These are phyloP conservation scores for Fusarium buxicola DNA, from an alignment of 2,329 filamentous ascomycete genomes.

Conservation along the genomic window DNA sequence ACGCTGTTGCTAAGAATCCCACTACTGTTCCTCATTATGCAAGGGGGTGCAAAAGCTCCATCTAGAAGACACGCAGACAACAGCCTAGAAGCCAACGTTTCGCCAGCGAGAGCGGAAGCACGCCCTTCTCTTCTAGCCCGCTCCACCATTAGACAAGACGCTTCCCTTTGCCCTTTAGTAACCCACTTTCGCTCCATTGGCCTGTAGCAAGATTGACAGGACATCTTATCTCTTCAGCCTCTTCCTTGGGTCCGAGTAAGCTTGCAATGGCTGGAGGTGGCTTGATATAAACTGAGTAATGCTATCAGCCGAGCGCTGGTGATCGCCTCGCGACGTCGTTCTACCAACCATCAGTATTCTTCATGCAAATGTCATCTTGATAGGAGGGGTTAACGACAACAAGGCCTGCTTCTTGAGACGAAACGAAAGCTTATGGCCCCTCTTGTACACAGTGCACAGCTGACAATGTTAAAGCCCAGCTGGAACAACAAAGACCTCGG, in stretches of 20 bases:
- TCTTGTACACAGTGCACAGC: background rate
- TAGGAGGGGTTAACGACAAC: constrained; percentile 1
- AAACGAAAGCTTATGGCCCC: background rate
- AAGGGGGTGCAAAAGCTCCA: too few relatives aligned
- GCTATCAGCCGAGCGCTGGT: constrained; percentile 21
- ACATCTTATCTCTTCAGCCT: background rate
- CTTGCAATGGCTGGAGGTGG: background rate
- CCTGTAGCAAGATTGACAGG: background rate
- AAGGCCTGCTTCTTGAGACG: too few relatives aligned
- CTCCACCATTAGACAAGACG: constrained; percentile 23
- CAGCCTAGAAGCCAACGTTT: constrained; percentile 4
- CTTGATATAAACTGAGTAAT: background rate
- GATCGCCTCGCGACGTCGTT: constrained; percentile 32
- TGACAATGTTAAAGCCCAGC: background rate
- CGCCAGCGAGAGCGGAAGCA: constrained; percentile 15
- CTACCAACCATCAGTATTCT: constrained; percentile 15
- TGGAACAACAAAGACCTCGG: too few relatives aligned
- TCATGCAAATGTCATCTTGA: background rate
- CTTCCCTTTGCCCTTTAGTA: background rate
- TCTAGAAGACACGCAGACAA: constrained; percentile 15
- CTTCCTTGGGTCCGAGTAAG: background rate
- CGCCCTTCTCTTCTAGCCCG: constrained; percentile 22
- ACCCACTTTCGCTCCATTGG: background rate
- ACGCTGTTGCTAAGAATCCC: constrained; percentile 1
- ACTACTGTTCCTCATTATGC: background rate